phyloP scores from a whole-genome alignment of 345 rosid genomes.

The Corchorus capsularis region DNA sequence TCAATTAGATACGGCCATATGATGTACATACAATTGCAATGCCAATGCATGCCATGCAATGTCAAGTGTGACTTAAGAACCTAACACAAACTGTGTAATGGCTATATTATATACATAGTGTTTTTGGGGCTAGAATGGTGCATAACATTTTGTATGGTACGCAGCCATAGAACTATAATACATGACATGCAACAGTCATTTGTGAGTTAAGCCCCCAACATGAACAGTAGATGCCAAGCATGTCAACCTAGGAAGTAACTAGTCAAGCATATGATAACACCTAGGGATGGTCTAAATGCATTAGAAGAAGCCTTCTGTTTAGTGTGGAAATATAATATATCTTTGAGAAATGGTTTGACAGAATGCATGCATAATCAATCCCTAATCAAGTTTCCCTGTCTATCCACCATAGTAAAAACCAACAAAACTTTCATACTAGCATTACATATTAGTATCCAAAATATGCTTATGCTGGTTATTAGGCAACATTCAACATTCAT shows the following conservation, averaged over 20 bases:
- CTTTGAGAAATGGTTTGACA: background rate
- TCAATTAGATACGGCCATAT: slow-evolving; percentile 5
- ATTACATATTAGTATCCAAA: background rate
- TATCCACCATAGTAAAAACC: background rate
- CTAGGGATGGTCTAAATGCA: background rate
- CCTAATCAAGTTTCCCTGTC: background rate
- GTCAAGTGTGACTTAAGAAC: background rate
- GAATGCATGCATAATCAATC: background rate
- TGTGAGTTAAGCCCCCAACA: background rate
- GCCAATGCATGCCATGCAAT: background rate
- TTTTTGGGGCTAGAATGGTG: too few relatives aligned
- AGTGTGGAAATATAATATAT: background rate
- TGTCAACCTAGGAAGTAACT: background rate
- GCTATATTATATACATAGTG: too few relatives aligned
- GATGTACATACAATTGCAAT: background rate
- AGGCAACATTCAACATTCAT: background rate
- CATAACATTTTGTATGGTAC: too few relatives aligned
- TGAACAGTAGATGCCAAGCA: slow-evolving; percentile 23
- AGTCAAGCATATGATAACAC: background rate
- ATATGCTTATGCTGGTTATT: slow-evolving; percentile 9
- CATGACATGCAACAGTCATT: background rate
- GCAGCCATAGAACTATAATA: too few relatives aligned
- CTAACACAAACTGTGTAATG: background rate
- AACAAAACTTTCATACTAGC: background rate
- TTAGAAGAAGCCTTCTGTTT: background rate